A percentile compares a stretch with the other conserved stretches of the same genome.
phyloP scores from a whole-genome alignment of 371 early-diverging fungal species.

The Capillidium heterosporum region DNA sequence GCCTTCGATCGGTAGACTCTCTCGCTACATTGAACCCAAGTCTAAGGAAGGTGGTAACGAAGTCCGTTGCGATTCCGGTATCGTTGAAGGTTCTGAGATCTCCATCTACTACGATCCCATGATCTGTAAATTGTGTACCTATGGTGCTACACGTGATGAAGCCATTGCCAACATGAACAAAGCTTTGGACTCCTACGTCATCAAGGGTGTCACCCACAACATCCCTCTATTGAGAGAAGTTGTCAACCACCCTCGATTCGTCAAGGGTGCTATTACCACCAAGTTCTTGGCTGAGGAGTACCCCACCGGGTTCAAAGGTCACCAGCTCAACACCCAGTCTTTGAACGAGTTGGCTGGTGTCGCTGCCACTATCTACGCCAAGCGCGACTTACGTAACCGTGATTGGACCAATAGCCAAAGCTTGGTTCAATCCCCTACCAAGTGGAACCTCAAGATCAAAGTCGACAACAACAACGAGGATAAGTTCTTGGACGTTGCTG shows the following conservation, averaged over 20 bases:
- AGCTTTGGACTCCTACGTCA: constrained; percentile 79
- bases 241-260: constrained; percentile 56
- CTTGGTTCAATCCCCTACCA: constrained; percentile 11
- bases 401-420: constrained; percentile 20
- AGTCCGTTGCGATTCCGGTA: constrained; percentile 65
- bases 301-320: constrained; percentile 77
- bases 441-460: constrained; percentile 34
- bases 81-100: constrained; percentile 66
- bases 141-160: constrained; percentile 57
- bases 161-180: constrained; percentile 57
- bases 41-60: constrained; percentile 22
- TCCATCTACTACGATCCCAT: constrained; percentile 70
- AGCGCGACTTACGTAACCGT: constrained; percentile 40
- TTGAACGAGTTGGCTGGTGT: constrained; percentile 38
- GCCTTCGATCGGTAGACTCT: constrained; percentile 79
- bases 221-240: constrained; percentile 84
- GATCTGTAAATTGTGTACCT: constrained; percentile 75
- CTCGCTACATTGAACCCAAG: constrained; percentile 50
- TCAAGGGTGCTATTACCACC: constrained; percentile 62
- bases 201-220: constrained; percentile 87
- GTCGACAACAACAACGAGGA: constrained; percentile 29
- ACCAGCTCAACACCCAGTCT: constrained; percentile 22
- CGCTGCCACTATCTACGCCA: constrained; percentile 44
- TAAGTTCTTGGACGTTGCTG: constrained; percentile 15
- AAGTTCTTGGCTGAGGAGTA: constrained; percentile 82